Conservation (phyloP, 2,329 filamentous ascomycete species). For the Pseudovirgaria hyperparasitica region DNA sequence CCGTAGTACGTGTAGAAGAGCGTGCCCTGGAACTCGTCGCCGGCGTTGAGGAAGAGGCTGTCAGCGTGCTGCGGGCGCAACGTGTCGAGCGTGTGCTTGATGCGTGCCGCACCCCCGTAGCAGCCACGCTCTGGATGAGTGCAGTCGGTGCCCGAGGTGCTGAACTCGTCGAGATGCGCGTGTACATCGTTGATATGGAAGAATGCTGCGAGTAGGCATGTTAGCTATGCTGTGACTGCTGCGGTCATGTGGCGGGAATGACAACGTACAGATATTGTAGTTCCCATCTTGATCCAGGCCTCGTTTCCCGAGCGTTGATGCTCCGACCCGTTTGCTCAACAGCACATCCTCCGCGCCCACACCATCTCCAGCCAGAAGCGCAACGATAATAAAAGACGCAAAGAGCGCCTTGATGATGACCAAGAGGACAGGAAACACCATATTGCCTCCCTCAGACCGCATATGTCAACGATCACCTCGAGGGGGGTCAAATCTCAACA, state of each 20-base stretch:
- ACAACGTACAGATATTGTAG: conserved; percentile 20
- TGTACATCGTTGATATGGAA: conserved; percentile 61
- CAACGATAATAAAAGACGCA: too few species aligned
- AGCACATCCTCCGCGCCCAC: conserved; percentile 15
- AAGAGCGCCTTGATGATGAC: too few species aligned
- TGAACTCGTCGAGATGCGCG: conserved; percentile 52
- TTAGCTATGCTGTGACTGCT: background rate
- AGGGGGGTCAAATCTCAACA: too few species aligned
- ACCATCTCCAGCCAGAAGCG: conserved; percentile 7
- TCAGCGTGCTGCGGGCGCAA: conserved; percentile 45
- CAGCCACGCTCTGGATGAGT: conserved; percentile 43
- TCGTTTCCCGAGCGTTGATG: conserved; percentile 15
- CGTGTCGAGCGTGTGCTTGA: conserved; percentile 47
- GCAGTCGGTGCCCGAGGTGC: conserved; percentile 49
- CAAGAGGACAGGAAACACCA: too few species aligned
- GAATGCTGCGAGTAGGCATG: conserved; percentile 31
- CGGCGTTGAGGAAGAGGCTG: conserved; percentile 50
- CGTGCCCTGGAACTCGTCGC: conserved; percentile 59
- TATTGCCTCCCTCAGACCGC: too few species aligned
- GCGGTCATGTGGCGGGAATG: too few species aligned
- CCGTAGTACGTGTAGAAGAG: conserved; percentile 55
- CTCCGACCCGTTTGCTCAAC: conserved; percentile 12
- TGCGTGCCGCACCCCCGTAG: conserved; percentile 51
- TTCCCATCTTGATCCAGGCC: conserved; percentile 19
- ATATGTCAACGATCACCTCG: too few species aligned